Conservation (phyloP, 129 eudicot species). For the Arctium minus region DNA sequence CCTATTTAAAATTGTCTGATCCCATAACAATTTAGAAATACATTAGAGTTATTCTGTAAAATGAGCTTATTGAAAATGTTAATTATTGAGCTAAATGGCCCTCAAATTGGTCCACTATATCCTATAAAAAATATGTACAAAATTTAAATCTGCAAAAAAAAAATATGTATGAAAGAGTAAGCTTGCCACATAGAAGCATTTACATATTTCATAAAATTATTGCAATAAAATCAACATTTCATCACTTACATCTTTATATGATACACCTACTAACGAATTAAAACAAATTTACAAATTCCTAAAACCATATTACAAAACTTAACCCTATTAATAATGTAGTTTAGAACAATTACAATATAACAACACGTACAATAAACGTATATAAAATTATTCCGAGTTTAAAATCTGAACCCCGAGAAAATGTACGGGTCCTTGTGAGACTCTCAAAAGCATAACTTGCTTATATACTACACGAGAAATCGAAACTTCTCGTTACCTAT, state of each 20-base stretch:
- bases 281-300: background rate
- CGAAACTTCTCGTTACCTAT: constrained; percentile 6
- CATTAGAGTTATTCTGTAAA: too few relatives aligned
- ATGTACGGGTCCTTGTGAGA: constrained; percentile 25
- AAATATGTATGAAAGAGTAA: too few relatives aligned
- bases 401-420: background rate
- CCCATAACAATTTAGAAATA: too few relatives aligned
- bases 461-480: constrained; percentile 11
- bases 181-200: too few relatives aligned
- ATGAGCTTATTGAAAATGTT: too few relatives aligned
- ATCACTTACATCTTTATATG: background rate
- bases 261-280: background rate
- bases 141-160: too few relatives aligned
- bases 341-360: constrained; percentile 17
- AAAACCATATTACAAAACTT: background rate
- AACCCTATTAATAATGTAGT: background rate
- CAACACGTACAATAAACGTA: background rate
- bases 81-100: too few relatives aligned
- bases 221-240: too few relatives aligned
- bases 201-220: too few relatives aligned
- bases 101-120: too few relatives aligned
- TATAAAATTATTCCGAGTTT: constrained; percentile 10
- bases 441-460: constrained; percentile 9
- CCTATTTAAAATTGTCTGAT: too few relatives aligned
- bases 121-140: too few relatives aligned